Conservation (phyloP, 108 stramenopile genomes). For the Stephanodiscus triporus region DNA sequence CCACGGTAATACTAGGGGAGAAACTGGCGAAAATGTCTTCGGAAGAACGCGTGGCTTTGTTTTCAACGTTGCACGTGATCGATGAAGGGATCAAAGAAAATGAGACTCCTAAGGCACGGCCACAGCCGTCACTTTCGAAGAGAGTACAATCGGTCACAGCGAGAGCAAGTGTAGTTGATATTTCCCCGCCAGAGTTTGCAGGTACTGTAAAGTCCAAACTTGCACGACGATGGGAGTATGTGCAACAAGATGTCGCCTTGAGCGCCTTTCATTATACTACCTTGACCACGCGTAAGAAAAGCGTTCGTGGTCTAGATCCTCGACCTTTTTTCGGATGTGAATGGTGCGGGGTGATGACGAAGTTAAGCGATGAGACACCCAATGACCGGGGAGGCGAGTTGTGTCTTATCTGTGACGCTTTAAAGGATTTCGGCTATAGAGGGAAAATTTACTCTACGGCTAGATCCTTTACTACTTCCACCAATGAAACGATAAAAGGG, state of each 20-base stretch:
- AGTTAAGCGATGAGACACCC: too few species aligned
- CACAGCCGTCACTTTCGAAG: background rate
- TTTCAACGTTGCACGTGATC: conserved; percentile 3
- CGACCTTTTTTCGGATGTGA: conserved; percentile 20
- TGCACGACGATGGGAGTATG: background rate
- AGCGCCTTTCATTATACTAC: background rate
- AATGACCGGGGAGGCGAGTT: background rate
- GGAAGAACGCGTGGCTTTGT: background rate
- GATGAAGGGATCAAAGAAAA: background rate
- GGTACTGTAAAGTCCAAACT: background rate
- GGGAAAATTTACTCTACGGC: background rate
- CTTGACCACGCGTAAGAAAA: conserved; percentile 11
- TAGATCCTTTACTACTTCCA: too few species aligned
- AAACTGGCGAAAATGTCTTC: conserved; percentile 1
- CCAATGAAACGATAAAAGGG: too few species aligned
- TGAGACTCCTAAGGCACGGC: background rate
- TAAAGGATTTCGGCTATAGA: conserved; percentile 5
- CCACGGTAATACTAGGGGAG: background rate
- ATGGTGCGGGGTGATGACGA: conserved; percentile 10
- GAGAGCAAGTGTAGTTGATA: too few species aligned
- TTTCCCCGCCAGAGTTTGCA: too few species aligned
- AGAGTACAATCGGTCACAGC: too few species aligned
- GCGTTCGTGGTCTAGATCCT: conserved; percentile 14
- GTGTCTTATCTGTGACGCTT: conserved; percentile 11
- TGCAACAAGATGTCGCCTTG: too few species aligned